Evolutionary conservation across 306 rosid genomes (phyloP).

Genomic region (Spatholobus suberectus): DNA sequence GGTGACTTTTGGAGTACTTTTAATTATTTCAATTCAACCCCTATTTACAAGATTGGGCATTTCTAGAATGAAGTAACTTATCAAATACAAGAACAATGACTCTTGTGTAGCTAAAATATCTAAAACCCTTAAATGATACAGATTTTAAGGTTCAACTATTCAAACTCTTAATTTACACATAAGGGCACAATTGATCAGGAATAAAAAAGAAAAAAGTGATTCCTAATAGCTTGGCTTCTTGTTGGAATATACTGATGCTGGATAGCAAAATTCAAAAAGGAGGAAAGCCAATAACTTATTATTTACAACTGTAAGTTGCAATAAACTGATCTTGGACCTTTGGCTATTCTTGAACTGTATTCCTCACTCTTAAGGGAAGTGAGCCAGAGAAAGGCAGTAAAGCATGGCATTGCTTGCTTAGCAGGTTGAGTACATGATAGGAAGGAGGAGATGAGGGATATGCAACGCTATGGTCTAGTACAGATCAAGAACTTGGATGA

Average conservation of each 20-base stretch:
- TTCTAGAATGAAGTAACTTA: background rate
- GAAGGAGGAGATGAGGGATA: background rate
- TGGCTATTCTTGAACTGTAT: background rate
- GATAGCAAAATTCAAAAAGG: background rate
- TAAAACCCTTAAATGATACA: background rate
- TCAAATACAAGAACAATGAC: background rate
- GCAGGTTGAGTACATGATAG: background rate
- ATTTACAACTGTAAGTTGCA: background rate
- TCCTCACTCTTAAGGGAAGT: background rate
- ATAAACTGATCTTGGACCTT: background rate
- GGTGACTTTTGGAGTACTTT: background rate
- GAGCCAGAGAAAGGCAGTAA: background rate
- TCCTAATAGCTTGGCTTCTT: background rate
- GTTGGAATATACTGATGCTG: background rate
- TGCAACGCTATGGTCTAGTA: constrained; percentile 1
- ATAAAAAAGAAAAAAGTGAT: background rate
- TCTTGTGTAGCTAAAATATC: background rate
- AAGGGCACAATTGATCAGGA: no score
- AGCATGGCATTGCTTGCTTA: constrained; percentile 6
- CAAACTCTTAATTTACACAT: background rate
- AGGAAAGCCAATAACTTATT: background rate
- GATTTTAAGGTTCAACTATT: background rate
- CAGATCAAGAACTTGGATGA: background rate
- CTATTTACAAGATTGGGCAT: background rate
- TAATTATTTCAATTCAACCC: background rate